Evolutionary conservation across 2,329 filamentous ascomycete genomes (phyloP).

Genomic region (Alternaria solani): DNA sequence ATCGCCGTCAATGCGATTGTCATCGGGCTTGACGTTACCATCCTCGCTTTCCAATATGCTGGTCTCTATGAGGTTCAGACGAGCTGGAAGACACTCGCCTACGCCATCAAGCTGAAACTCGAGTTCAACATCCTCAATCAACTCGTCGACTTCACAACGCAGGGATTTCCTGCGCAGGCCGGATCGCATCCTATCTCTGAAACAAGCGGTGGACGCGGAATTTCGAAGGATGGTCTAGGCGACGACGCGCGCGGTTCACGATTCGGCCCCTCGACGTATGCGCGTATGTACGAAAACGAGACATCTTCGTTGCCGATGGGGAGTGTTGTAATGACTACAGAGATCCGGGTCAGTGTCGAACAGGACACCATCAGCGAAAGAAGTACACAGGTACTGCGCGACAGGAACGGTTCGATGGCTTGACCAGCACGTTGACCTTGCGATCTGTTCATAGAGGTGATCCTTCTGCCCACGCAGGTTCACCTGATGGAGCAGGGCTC

Average conservation of each 20-base stretch:
- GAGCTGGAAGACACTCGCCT: conserved; percentile 51
- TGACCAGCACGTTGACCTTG: neutral
- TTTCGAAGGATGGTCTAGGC: neutral
- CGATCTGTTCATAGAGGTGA: neutral
- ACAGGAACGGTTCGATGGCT: neutral
- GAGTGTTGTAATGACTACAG: conserved; percentile 31
- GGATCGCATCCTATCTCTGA: conserved; percentile 1
- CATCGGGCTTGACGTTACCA: conserved; percentile 50
- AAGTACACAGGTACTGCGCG: neutral
- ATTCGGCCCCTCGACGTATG: conserved; percentile 19
- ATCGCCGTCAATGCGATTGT: conserved; percentile 51
- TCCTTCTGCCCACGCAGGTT: neutral
- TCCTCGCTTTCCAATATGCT: conserved; percentile 52
- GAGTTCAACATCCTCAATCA: conserved; percentile 62
- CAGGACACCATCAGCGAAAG: conserved; percentile 7
- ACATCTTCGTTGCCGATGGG: neutral
- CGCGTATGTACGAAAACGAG: conserved; percentile 24
- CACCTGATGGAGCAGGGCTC: neutral
- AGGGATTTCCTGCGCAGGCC: conserved; percentile 10
- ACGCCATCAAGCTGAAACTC: conserved; percentile 59
- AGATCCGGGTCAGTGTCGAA: conserved; percentile 25
- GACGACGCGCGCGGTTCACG: neutral
- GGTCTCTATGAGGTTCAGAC: conserved; percentile 38
- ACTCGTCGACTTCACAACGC: conserved; percentile 29
- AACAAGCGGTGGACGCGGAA: neutral